Evolutionary conservation across 2,329 filamentous ascomycete species (phyloP).

Genomic region (Colletotrichum eleusines): DNA sequence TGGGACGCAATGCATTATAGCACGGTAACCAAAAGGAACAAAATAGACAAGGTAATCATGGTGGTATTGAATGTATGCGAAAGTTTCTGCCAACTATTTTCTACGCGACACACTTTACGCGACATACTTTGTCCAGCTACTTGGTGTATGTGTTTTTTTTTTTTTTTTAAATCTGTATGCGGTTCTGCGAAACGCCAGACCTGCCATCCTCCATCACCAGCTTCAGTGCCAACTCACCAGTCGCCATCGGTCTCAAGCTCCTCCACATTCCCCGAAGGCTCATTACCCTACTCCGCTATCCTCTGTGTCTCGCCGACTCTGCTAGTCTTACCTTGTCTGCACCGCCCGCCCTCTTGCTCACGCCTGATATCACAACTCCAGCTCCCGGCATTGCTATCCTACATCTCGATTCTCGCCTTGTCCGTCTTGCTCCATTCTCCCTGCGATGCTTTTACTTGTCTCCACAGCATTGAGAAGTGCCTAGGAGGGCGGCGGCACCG

Average conservation of each 20-base stretch:
- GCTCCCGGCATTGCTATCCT: constrained; percentile 16
- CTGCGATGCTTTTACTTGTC: constrained; percentile 12
- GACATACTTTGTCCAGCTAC: background rate
- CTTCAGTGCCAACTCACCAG: constrained; percentile 61
- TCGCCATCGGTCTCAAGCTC: constrained; percentile 57
- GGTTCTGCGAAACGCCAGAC: constrained; percentile 15
- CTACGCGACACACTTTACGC: background rate
- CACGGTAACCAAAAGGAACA: constrained; percentile 17
- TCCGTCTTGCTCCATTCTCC: constrained; percentile 40
- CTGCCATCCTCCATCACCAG: constrained; percentile 49
- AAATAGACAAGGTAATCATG: constrained; percentile 17
- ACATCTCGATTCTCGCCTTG: constrained; percentile 18
- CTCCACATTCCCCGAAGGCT: constrained; percentile 54
- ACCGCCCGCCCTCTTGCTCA: constrained; percentile 26
- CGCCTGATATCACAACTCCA: constrained; percentile 31
- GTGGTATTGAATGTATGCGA: constrained; percentile 17
- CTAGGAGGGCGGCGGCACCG: constrained; percentile 25
- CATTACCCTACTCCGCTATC: constrained; percentile 54
- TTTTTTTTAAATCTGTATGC: background rate
- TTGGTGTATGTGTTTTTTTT: background rate
- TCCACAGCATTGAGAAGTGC: constrained; percentile 24
- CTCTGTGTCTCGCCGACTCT: constrained; percentile 31
- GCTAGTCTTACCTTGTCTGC: constrained; percentile 32
- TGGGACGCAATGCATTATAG: constrained; percentile 28
- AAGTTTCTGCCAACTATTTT: background rate